A percentile compares a stretch with the other conserved stretches of the same genome.
Evolutionary conservation across 352 stramenopile genomes (phyloP).

Genomic region (Globisporangium perplexum): DNA sequence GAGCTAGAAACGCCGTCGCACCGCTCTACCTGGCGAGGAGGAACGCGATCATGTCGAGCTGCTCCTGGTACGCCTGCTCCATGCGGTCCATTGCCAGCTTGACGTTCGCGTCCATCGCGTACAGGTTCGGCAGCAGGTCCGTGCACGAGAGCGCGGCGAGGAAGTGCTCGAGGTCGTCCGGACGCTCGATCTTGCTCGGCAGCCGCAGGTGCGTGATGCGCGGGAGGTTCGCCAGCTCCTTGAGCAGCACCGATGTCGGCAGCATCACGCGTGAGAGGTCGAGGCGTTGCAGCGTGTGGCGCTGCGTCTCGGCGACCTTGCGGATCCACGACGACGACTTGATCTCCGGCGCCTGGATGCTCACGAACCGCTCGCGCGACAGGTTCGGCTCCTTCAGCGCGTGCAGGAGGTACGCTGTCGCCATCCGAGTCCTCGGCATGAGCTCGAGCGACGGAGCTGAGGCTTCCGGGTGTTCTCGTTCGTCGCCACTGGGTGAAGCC

Average conservation of each 20-base stretch:
- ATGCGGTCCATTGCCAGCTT: slow-evolving; percentile 60
- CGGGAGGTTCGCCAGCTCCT: slow-evolving; percentile 42
- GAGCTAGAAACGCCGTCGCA: not conserved
- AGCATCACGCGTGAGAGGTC: slow-evolving; percentile 52
- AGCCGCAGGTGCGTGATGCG: slow-evolving; percentile 60
- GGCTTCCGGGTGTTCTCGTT: not conserved
- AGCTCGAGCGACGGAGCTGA: slow-evolving; percentile 9
- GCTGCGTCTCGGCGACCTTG: slow-evolving; percentile 41
- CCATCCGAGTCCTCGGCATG: slow-evolving; percentile 39
- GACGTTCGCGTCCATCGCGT: slow-evolving; percentile 54
- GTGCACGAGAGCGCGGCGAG: slow-evolving; percentile 55
- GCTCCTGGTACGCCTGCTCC: slow-evolving; percentile 58
- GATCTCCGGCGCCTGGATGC: slow-evolving; percentile 40
- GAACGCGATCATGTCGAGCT: slow-evolving; percentile 67
- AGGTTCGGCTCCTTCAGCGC: slow-evolving; percentile 44
- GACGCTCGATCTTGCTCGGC: slow-evolving; percentile 50
- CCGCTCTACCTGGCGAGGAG: slow-evolving; percentile 36
- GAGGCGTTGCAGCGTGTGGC: slow-evolving; percentile 49
- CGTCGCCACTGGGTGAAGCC: not conserved
- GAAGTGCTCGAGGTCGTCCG: slow-evolving; percentile 74
- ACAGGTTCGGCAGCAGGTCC: slow-evolving; percentile 38
- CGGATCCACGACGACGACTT: slow-evolving; percentile 63
- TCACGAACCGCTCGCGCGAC: slow-evolving; percentile 52
- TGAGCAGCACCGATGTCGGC: slow-evolving; percentile 57
- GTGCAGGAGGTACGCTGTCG: slow-evolving; percentile 34